These are phyloP conservation scores for Saccharomycopsis crataegensis DNA, from an alignment of 1,139 yeast genomes.

Conservation along the genomic window DNA sequence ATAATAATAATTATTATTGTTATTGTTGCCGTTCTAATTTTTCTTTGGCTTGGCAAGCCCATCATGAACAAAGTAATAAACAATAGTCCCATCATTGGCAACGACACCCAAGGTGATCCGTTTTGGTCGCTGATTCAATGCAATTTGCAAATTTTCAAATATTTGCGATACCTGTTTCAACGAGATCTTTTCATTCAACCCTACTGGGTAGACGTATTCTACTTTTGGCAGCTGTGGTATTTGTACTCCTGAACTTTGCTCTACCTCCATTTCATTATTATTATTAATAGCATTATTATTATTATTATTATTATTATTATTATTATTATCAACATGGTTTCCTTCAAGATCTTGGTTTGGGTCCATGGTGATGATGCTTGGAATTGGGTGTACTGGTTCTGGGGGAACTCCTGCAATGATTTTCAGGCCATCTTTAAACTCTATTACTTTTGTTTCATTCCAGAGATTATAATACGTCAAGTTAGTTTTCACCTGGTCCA, in stretches of 20 bases:
- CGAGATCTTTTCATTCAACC: neutral
- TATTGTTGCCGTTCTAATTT: constrained; percentile 29
- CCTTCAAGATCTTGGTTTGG: no score
- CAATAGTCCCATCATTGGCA: constrained; percentile 60
- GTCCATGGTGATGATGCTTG: neutral
- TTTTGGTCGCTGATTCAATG: constrained; percentile 27
- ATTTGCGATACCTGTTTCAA: neutral
- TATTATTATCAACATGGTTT: no score
- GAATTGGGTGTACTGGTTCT: constrained; percentile 24
- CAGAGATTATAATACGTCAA: constrained; percentile 48
- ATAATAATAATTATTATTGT: no score
- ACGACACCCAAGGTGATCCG: constrained; percentile 48
- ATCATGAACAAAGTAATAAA: constrained; percentile 57
- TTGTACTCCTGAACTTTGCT: no score
- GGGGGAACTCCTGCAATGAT: constrained; percentile 29
- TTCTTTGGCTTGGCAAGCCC: constrained; percentile 58
- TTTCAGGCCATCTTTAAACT: constrained; percentile 21
- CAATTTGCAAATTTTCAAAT: constrained; percentile 14
- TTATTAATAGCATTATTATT: no score
- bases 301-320: no score
- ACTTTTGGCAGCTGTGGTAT: no score
- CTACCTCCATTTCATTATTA: no score
- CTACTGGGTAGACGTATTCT: neutral
- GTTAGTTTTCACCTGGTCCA: constrained; percentile 30
- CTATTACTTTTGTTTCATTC: constrained; percentile 35